Conservation (phyloP, 169 alveolate species). For the Eimeria praecox region DNA sequence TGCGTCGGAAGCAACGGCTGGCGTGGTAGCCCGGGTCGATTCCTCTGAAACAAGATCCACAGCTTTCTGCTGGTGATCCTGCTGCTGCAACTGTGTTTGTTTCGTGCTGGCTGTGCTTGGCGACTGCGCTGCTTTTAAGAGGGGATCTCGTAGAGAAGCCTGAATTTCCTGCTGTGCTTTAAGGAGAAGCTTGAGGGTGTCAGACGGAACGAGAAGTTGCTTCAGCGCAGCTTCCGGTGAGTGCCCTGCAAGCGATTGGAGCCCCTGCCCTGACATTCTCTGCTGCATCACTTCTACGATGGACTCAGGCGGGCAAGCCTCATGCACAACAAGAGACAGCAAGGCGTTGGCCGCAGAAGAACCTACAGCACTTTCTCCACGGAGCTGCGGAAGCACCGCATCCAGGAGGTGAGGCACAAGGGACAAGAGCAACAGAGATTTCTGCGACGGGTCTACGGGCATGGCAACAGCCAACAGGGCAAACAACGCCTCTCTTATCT, state of each 20-base stretch:
- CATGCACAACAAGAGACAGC: constrained; percentile 47
- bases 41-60: constrained; percentile 47
- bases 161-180: constrained; percentile 11
- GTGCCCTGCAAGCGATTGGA: not conserved
- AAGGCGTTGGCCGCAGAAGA: constrained; percentile 22
- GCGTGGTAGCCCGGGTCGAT: constrained; percentile 10
- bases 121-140: not conserved
- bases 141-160: not conserved
- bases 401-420: constrained; percentile 75
- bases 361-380: constrained; percentile 4
- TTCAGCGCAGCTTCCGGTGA: constrained; percentile 42
- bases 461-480: constrained; percentile 48
- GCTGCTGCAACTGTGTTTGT: not conserved
- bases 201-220: not conserved
- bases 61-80: not conserved
- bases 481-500: constrained; percentile 46
- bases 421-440: constrained; percentile 6
- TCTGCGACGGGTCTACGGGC: constrained; percentile 42
- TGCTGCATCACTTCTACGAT: constrained; percentile 54
- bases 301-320: constrained; percentile 1
- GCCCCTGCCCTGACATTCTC: constrained; percentile 29
- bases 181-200: constrained; percentile 24
- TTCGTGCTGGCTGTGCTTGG: not conserved
- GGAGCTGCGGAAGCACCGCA: constrained; percentile 62
- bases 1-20: not conserved